A percentile compares a stretch with the other conserved stretches of the same genome.
These are phyloP conservation scores for Botryobasidium botryosum DNA, from an alignment of 768 basidiomycete genomes.

Conservation along the genomic window DNA sequence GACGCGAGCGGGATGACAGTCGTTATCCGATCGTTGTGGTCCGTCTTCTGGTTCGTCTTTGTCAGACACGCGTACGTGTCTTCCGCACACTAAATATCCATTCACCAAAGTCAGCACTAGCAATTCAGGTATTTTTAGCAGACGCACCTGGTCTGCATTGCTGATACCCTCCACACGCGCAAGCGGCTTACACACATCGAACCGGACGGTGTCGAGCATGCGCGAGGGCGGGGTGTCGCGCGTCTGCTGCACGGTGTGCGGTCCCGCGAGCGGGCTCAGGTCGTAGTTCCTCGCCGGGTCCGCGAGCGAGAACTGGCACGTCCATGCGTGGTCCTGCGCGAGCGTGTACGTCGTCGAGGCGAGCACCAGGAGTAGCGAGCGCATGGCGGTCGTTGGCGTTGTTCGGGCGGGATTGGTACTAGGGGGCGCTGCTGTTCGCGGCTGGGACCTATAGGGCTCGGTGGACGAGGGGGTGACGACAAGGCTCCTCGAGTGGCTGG, in stretches of 20 bases:
- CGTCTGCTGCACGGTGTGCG: slow-evolving; percentile 32
- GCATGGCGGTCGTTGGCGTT: no score
- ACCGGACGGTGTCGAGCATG: slow-evolving; percentile 39
- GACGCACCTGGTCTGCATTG: slow-evolving; percentile 50
- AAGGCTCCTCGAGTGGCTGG: no score
- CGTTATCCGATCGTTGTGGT: slow-evolving; percentile 40
- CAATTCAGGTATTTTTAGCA: neutral
- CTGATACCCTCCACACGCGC: slow-evolving; percentile 28
- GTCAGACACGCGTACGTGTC: slow-evolving; percentile 64
- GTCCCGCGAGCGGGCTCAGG: slow-evolving; percentile 36
- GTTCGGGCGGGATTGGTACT: no score
- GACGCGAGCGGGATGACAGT: slow-evolving; percentile 62
- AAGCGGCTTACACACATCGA: slow-evolving; percentile 53
- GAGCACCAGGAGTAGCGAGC: no score
- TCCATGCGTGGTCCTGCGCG: no score
- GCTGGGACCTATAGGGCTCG: no score
- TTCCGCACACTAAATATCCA: slow-evolving; percentile 34
- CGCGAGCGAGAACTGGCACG: no score
- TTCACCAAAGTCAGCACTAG: slow-evolving; percentile 1
- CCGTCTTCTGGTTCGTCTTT: slow-evolving; percentile 39
- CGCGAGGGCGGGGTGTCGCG: slow-evolving; percentile 47
- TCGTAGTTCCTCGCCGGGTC: slow-evolving; percentile 29
- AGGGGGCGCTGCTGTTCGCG: no score
- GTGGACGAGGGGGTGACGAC: no score
- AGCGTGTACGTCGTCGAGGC: no score